Evolutionary conservation across 1,139 yeast species (phyloP).

Genomic region (Maudiozyma humilis): DNA sequence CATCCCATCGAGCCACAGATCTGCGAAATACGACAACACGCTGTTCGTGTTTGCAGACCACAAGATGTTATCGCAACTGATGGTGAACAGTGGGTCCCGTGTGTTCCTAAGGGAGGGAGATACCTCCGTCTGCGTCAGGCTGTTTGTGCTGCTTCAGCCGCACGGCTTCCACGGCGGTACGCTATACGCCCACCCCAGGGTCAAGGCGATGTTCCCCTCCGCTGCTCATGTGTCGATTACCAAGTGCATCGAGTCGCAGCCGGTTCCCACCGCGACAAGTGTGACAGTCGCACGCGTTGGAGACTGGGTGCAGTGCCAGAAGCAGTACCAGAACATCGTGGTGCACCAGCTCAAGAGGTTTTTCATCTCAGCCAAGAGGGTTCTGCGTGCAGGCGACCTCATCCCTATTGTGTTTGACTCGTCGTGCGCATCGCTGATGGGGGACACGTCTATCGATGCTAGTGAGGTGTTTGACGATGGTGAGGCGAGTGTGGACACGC

Average conservation of each 20-base stretch:
- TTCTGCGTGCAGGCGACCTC: constrained; percentile 54
- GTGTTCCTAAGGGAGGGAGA: constrained; percentile 10
- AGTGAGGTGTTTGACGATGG: constrained; percentile 32
- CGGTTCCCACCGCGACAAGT: constrained; percentile 19
- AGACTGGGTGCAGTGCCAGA: constrained; percentile 47
- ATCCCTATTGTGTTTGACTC: constrained; percentile 77
- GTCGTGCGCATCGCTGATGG: constrained; percentile 29
- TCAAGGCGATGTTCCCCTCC: constrained; percentile 17
- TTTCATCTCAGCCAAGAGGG: constrained; percentile 51
- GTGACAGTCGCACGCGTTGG: constrained; percentile 26
- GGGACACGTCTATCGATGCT: constrained; percentile 8
- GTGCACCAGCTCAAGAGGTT: constrained; percentile 53
- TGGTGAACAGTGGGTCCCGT: constrained; percentile 22
- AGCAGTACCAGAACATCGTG: constrained; percentile 61
- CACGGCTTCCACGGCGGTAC: constrained; percentile 12
- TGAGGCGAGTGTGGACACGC: constrained; percentile 38
- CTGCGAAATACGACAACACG: constrained; percentile 22
- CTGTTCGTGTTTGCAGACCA: constrained; percentile 22
- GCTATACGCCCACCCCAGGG: constrained; percentile 23
- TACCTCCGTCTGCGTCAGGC: constrained; percentile 13
- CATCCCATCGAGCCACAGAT: no score
- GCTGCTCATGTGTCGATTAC: constrained; percentile 20
- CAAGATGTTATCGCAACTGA: constrained; percentile 14
- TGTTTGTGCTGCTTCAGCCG: constrained; percentile 23
- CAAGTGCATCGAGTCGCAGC: constrained; percentile 37